Evolutionary conservation across 228 moss, liverwort and hornwort species (phyloP).

Genomic region (Sphagnum fallax): DNA sequence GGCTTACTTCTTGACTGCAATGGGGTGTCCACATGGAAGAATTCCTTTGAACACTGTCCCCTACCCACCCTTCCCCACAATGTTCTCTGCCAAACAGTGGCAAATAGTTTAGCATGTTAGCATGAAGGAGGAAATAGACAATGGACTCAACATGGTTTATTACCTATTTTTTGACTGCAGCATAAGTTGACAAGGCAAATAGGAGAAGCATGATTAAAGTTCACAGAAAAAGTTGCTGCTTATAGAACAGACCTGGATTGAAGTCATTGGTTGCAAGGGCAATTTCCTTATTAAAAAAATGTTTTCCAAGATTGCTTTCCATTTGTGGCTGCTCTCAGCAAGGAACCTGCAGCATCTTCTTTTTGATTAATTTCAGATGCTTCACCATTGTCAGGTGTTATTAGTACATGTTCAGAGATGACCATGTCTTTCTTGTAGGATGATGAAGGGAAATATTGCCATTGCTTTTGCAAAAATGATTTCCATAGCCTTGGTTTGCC

Average conservation of each 20-base stretch:
- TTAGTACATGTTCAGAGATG: constrained; percentile 47
- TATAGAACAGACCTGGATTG: constrained; percentile 33
- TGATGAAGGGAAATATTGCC: constrained; percentile 84
- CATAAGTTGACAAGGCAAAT: too few relatives aligned
- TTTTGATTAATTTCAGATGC: constrained; percentile 20
- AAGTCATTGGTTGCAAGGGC: constrained; percentile 70
- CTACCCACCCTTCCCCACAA: constrained; percentile 93
- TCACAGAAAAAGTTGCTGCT: neutral
- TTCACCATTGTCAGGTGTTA: constrained; percentile 29
- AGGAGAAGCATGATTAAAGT: neutral
- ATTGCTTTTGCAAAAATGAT: constrained; percentile 64
- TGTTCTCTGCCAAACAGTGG: constrained; percentile 42
- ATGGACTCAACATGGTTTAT: neutral
- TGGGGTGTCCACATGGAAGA: constrained; percentile 49
- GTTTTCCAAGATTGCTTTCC: constrained; percentile 78
- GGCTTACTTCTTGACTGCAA: constrained; percentile 94
- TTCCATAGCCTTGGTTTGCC: constrained; percentile 81
- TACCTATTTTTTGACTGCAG: too few relatives aligned
- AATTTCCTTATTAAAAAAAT: constrained; percentile 64
- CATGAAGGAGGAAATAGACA: too few relatives aligned
- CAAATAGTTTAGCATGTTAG: too few relatives aligned
- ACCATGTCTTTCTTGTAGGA: constrained; percentile 47
- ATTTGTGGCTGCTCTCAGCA: constrained; percentile 45
- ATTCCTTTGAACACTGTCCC: constrained; percentile 76
- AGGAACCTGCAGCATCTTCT: constrained; percentile 37